Evolutionary conservation across 2,329 filamentous ascomycete species (phyloP), one percentile per base, ranked within the genome.

Genomic region (Fusarium cicatricum): DNA sequence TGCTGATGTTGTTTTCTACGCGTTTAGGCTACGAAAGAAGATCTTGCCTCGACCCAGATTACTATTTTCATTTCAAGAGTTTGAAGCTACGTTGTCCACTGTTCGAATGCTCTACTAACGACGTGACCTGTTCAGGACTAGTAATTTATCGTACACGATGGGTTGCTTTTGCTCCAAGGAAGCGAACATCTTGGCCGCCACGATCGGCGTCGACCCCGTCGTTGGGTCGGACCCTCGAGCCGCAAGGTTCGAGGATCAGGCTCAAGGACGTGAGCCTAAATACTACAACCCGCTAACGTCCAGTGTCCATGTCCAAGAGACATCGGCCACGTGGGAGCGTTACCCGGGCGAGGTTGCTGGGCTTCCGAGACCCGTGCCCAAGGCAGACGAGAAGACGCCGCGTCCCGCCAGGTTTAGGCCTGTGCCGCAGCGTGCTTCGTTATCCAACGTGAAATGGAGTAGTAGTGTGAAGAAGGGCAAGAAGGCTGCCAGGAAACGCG

Each of bases 291-390:
- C 49, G 19, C 12, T n/a, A 11, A 45, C 34, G 2, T 16, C 19
- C 2, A 21, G 34, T 14, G 29, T 23, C n/a, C 49, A 52, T 33
- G 11, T 14, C 12, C 21, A 26, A 3, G 37, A 32, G 4, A 26
- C 14, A 4, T 52, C 49, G 14, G 49, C 49, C n/a, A 52, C 49
- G 3, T 52, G 49, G 41, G 49, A 47, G 16, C 17, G n/a, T 12
- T 46, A 47, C 8, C 33, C 49, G 15, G 49, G 49, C n/a, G 21
- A 52, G 17, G n/a, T 19, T n/a, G 26, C 16, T 16, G 48, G 48
- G 17, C 26, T 37, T 23, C 48, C 48, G 17, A 32, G 19, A 16
- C 49, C 49, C 34, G 19, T 26, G 16, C 41, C 28, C 11, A 31
- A 38, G 31, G 42, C 31, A 31, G 21, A 10, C 5, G 40, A n/a